phyloP scores from a whole-genome alignment of 208 protist species.

The Histomonas meleagridis region DNA sequence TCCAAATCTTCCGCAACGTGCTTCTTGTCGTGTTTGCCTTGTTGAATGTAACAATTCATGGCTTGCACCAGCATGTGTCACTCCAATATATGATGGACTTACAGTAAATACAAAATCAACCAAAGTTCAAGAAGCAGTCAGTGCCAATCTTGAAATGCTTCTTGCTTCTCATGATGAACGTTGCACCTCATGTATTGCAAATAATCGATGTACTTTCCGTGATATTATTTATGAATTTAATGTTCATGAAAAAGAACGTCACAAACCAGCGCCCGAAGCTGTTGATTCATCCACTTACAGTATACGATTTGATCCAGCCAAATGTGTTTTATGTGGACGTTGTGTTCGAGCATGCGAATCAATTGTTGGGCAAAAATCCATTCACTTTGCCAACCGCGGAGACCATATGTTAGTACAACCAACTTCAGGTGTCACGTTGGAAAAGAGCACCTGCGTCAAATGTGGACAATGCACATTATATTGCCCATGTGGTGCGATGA shows the following conservation, averaged over 20 bases:
- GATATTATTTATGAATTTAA: background rate
- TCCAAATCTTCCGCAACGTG: background rate
- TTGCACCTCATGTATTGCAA: background rate
- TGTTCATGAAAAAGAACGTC: background rate
- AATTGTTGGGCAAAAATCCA: background rate
- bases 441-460: background rate
- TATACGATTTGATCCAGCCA: constrained; percentile 43
- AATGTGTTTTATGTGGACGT: constrained; percentile 47
- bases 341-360: constrained; percentile 48
- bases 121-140: background rate
- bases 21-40: constrained; percentile 21
- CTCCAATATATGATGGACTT: constrained; percentile 10
- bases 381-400: background rate
- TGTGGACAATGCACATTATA: background rate
- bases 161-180: background rate
- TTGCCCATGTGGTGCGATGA: background rate
- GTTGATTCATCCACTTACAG: background rate
- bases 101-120: background rate
- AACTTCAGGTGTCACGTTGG: background rate
- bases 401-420: background rate
- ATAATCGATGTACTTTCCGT: background rate
- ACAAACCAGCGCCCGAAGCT: background rate
- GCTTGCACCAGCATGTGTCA: constrained; percentile 26
- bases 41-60: background rate
- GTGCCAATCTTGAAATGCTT: background rate